phyloP scores from a whole-genome alignment of 2,329 filamentous ascomycete species.

The Penicillium psychrosexuale region DNA sequence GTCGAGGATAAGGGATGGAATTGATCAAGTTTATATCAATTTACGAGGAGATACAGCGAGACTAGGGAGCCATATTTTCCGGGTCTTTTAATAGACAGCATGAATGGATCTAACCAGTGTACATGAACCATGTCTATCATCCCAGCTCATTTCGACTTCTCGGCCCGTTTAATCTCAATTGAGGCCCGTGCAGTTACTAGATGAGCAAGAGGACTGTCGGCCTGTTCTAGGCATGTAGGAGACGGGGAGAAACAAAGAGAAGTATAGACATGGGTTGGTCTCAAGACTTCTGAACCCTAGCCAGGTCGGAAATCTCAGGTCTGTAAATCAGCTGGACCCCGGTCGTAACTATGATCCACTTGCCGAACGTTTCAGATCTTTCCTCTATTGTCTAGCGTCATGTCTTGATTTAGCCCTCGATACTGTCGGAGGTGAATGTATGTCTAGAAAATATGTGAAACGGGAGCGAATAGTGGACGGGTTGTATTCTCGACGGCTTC shows the following conservation, averaged over 20 bases:
- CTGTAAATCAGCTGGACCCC: slow-evolving; percentile 4
- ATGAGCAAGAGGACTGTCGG: neutral
- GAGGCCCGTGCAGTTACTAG: slow-evolving; percentile 3
- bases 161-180: slow-evolving; percentile 3
- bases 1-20: neutral
- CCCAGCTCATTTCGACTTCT: slow-evolving; percentile 10
- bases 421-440: neutral
- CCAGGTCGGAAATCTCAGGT: slow-evolving; percentile 15
- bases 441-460: slow-evolving; percentile 9
- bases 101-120: neutral
- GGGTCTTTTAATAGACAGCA: neutral
- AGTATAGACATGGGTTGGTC: slow-evolving; percentile 11
- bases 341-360: slow-evolving; percentile 16
- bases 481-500: neutral
- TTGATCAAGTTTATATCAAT: neutral
- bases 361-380: slow-evolving; percentile 21
- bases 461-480: neutral
- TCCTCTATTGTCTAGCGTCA: slow-evolving; percentile 10
- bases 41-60: neutral
- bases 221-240: neutral
- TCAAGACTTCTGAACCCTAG: slow-evolving; percentile 20
- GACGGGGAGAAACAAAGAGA: neutral
- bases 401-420: slow-evolving; percentile 15
- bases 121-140: slow-evolving; percentile 7
- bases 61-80: neutral